Evolutionary conservation across 768 basidiomycete genomes (phyloP).

Genomic region (Asterophora parasitica): DNA sequence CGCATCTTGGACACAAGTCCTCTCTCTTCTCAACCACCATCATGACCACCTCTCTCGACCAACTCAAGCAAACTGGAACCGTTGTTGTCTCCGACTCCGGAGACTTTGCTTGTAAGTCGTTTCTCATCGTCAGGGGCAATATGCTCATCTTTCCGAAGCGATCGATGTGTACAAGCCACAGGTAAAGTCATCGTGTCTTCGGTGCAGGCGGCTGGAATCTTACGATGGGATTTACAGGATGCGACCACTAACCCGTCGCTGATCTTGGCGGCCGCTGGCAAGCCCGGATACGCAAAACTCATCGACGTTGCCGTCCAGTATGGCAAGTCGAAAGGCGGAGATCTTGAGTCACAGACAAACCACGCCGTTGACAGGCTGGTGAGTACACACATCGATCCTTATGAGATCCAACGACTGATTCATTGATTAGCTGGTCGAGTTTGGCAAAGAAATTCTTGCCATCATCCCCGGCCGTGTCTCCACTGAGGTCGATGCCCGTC

Average conservation of each 20-base stretch:
- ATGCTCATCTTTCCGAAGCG: slow-evolving; percentile 41
- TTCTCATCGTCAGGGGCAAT: slow-evolving; percentile 11
- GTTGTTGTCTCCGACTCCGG: slow-evolving; percentile 97
- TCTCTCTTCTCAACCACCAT: slow-evolving; percentile 30
- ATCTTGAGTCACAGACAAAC: slow-evolving; percentile 69
- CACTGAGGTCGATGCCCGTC: slow-evolving; percentile 96
- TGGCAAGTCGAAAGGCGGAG: slow-evolving; percentile 79
- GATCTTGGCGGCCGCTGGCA: slow-evolving; percentile 90
- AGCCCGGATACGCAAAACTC: slow-evolving; percentile 77
- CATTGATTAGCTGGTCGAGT: slow-evolving; percentile 83
- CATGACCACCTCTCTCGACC: slow-evolving; percentile 80
- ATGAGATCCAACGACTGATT: background rate
- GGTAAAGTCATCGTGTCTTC: slow-evolving; percentile 29
- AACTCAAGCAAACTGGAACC: slow-evolving; percentile 88
- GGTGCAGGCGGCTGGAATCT: background rate
- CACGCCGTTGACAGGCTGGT: slow-evolving; percentile 88
- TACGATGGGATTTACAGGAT: slow-evolving; percentile 51
- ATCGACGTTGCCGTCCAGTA: slow-evolving; percentile 71
- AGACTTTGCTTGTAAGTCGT: slow-evolving; percentile 74
- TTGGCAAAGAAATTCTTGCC: slow-evolving; percentile 90
- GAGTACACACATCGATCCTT: slow-evolving; percentile 23
- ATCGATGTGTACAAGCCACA: slow-evolving; percentile 97
- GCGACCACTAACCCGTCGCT: slow-evolving; percentile 97
- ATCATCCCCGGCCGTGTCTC: slow-evolving; percentile 99
- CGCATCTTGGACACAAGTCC: background rate